Evolutionary conservation across 257 asterid genomes (phyloP).

Genomic region (Gentiana macrophylla): DNA sequence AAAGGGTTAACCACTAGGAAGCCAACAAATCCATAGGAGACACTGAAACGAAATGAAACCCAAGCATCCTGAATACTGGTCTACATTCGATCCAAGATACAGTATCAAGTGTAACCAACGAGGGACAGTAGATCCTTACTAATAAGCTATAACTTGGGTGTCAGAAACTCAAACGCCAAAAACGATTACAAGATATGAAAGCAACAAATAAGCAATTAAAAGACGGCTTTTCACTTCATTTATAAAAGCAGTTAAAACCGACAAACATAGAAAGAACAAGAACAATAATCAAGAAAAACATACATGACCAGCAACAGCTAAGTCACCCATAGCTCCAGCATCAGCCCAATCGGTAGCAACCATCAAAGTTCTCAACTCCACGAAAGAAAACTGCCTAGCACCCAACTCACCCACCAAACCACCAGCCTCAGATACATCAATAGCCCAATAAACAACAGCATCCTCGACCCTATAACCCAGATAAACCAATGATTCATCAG

Average conservation of each 20-base stretch:
- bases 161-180: no score
- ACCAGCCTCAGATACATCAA: constrained; percentile 72
- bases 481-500: constrained; percentile 65
- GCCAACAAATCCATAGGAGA: no score
- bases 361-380: constrained; percentile 93
- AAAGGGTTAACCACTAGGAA: no score
- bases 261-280: neutral
- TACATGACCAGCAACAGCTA: constrained; percentile 92
- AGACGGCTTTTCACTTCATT: neutral
- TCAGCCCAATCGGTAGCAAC: constrained; percentile 97
- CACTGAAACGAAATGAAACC: no score
- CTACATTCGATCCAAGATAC: no score
- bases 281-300: constrained; percentile 13
- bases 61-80: no score
- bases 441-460: constrained; percentile 81
- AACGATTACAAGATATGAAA: no score
- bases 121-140: no score
- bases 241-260: neutral
- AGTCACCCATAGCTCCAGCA: constrained; percentile 63
- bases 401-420: constrained; percentile 54
- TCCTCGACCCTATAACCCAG: constrained; percentile 57
- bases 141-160: no score
- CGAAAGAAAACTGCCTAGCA: constrained; percentile 45
- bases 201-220: no score
- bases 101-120: no score